Conservation (phyloP, 805 yeast species). For the Lipomyces yamanashiensis region DNA sequence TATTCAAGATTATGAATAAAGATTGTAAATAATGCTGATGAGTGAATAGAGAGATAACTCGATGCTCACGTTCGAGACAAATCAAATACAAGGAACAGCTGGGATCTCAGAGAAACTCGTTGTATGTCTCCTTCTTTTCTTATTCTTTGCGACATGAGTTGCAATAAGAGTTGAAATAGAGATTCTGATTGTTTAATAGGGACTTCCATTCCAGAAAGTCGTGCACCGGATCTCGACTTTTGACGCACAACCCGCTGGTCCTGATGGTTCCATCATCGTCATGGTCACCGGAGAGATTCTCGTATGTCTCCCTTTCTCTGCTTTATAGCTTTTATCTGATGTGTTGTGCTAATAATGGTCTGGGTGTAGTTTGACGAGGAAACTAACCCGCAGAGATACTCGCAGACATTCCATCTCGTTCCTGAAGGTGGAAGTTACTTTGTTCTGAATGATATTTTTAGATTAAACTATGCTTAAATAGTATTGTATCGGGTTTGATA, state of each 20-base stretch:
- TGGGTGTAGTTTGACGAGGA: constrained; percentile 79
- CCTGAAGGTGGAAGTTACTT: constrained; percentile 91
- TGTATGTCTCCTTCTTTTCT: constrained; percentile 28
- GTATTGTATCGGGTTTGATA: background rate
- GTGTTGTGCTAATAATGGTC: background rate
- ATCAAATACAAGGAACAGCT: constrained; percentile 93
- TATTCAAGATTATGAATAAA: too few relatives aligned
- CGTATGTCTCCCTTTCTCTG: constrained; percentile 39
- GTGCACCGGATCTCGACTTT: constrained; percentile 91
- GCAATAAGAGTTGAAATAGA: background rate
- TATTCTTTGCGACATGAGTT: too few relatives aligned
- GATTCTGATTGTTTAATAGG: constrained; percentile 35
- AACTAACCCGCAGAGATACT: constrained; percentile 91
- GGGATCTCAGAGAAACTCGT: constrained; percentile 89
- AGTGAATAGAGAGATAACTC: constrained; percentile 76
- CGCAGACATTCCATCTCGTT: constrained; percentile 95
- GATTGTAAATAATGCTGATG: background rate
- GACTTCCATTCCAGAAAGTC: constrained; percentile 90
- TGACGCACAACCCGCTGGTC: constrained; percentile 97
- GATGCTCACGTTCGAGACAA: constrained; percentile 94
- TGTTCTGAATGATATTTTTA: constrained; percentile 95
- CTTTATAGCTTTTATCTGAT: background rate
- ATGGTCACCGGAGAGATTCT: constrained; percentile 97
- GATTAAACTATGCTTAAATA: constrained; percentile 65
- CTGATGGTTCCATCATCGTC: constrained; percentile 82